Base-by-base conservation (phyloP, 2,329 filamentous ascomycete species). In the Paecilomyces formosus region DNA sequence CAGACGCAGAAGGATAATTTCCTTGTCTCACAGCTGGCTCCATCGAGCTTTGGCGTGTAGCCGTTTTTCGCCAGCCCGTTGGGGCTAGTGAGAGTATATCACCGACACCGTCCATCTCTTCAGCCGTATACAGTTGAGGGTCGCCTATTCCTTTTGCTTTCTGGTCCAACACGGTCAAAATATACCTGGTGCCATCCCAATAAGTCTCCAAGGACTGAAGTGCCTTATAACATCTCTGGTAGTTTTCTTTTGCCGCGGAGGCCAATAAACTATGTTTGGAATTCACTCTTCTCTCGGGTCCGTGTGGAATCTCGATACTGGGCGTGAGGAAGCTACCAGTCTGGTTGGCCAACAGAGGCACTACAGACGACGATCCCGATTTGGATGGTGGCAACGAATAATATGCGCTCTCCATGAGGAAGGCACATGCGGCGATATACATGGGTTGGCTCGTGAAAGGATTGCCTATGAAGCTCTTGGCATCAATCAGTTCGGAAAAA, bases 401-500 rank as follows among this genome's bases (percentile, higher is more conserved):
- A 61, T 88, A 83, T 3, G 85, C 86, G 3, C 89, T 90, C 69
- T 96, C 91, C 76, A 91, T 90, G 15, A 96, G 77, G 65, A 96
- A 96, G 0, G 91, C 91, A 68, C 90, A 95, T 0, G 90, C 91
- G 0, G 91, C 91, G 60, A 96, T 93, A 66, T 95, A 96, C 68
- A 95, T 95, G 0, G 91, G 91, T 72, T 96, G 91, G 54, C 88
- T 91, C 0, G 90, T 94, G 64, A 96, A 96, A 0, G 91, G 91
- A 60, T 94, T 96, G 1, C 90, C 90, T 33, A 92, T 87, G 58
- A 92, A 90, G 65, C 90, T 92, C 70, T 90, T 92, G 0, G 89
- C 86, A 70, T 95, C 90, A 55, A 94, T 90, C 9, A 95, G 77
- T 68, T 95, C 90, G 0, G 90, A 89, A 71, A 95, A 95, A 0